Percentiles rank a stretch among this genome's conserved stretches.
Conservation (phyloP, 1,139 yeast genomes). For the Pneumocystis oryctolagi region DNA sequence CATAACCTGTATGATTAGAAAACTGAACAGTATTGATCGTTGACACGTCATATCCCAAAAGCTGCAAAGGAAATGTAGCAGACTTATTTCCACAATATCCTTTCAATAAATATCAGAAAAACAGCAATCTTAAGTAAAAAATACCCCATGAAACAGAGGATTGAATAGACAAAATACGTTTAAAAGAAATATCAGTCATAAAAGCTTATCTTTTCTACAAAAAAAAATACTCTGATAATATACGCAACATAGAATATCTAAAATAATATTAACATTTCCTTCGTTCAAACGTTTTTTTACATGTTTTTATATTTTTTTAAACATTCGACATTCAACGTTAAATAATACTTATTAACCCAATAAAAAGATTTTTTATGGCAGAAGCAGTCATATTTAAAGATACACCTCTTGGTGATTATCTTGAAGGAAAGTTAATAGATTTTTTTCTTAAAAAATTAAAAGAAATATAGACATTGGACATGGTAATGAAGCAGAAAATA, state of each 20-base stretch:
- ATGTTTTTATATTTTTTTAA: background rate
- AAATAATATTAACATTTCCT: background rate
- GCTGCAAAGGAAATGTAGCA: slow-evolving; percentile 65
- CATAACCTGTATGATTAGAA: slow-evolving; percentile 60
- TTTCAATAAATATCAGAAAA: background rate
- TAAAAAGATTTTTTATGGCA: background rate
- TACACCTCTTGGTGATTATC: background rate
- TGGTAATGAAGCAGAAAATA: background rate
- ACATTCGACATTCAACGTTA: background rate
- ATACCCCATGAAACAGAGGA: slow-evolving; percentile 58
- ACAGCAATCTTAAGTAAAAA: background rate
- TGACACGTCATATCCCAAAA: slow-evolving; percentile 74
- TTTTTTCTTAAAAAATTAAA: background rate
- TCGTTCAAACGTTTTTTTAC: background rate
- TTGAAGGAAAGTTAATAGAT: background rate
- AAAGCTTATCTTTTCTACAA: background rate
- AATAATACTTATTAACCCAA: background rate
- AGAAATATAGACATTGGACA: background rate
- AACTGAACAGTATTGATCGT: slow-evolving; percentile 63
- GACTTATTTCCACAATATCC: slow-evolving; percentile 80
- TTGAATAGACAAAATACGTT: slow-evolving; percentile 41
- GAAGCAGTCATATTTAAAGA: background rate
- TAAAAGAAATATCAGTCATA: slow-evolving; percentile 7
- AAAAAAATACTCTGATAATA: background rate
- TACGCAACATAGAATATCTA: background rate